Percentiles rank a stretch among this genome's conserved stretches.
These are phyloP conservation scores for Taphrina flavorubra DNA, from an alignment of 1,139 yeast genomes.

Conservation along the genomic window DNA sequence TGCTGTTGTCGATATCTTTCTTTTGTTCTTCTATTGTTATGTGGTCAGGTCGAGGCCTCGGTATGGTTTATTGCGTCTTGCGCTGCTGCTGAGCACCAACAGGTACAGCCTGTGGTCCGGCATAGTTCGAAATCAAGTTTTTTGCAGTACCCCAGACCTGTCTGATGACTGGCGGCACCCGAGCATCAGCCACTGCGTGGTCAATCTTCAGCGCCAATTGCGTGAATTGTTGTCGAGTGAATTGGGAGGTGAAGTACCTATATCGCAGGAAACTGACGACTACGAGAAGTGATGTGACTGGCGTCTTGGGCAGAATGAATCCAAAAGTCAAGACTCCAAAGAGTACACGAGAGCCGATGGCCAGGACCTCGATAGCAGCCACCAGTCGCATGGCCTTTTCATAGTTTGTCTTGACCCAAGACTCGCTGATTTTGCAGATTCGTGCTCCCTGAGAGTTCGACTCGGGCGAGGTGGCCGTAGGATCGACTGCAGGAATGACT, in stretches of 20 bases:
- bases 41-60: too few relatives aligned
- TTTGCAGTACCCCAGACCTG: constrained; percentile 42
- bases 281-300: constrained; percentile 38
- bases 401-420: constrained; percentile 41
- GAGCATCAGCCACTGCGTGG: constrained; percentile 42
- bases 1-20: too few relatives aligned
- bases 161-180: constrained; percentile 39
- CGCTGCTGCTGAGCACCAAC: constrained; percentile 31
- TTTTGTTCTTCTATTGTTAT: too few relatives aligned
- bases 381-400: constrained; percentile 42
- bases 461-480: constrained; percentile 49
- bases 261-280: constrained; percentile 43
- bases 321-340: constrained; percentile 39
- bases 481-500: constrained; percentile 69
- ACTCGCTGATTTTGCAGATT: constrained; percentile 30
- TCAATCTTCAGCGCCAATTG: constrained; percentile 41
- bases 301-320: constrained; percentile 27
- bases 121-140: constrained; percentile 39
- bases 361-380: constrained; percentile 41
- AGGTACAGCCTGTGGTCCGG: constrained; percentile 32
- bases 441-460: constrained; percentile 36
- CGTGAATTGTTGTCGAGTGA: constrained; percentile 42
- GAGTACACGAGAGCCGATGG: constrained; percentile 32
- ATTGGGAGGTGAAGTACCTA: constrained; percentile 43
- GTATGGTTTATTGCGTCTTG: constrained; percentile 15